A percentile compares a stretch with the other conserved stretches of the same genome.
Conservation (phyloP, 805 yeast genomes). For the Kodamaea sagamina region DNA sequence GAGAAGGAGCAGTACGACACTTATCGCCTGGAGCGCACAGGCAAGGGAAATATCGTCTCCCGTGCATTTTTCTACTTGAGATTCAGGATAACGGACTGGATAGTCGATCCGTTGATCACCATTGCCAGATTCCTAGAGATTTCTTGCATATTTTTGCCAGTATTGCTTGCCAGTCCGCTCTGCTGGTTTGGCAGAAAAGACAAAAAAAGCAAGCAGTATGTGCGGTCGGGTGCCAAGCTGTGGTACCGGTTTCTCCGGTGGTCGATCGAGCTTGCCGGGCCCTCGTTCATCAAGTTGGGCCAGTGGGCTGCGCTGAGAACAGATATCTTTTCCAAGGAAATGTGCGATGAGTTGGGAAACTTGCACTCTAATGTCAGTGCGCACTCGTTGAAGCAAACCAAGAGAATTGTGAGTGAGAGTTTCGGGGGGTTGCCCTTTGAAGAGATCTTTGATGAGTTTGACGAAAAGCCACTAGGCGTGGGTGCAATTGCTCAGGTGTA, state of each 20-base stretch:
- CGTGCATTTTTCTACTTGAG: conserved; percentile 41
- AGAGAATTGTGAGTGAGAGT: conserved; percentile 55
- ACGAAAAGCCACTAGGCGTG: conserved; percentile 82
- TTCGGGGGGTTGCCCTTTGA: conserved; percentile 56
- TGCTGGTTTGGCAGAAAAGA: conserved; percentile 53
- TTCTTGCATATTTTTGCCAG: conserved; percentile 66
- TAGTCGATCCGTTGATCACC: conserved; percentile 71
- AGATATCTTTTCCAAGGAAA: conserved; percentile 78
- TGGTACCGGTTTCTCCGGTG: conserved; percentile 72
- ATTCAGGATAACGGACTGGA: conserved; percentile 51
- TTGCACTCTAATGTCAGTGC: conserved; percentile 82
- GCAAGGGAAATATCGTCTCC: conserved; percentile 23
- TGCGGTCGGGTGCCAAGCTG: conserved; percentile 59
- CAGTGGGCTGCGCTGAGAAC: conserved; percentile 99
- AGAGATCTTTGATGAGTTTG: conserved; percentile 78
- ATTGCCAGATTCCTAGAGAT: conserved; percentile 69
- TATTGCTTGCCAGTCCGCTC: conserved; percentile 65
- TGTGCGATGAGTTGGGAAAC: conserved; percentile 74
- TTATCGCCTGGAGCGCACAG: conserved; percentile 31
- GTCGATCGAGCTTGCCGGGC: conserved; percentile 84
- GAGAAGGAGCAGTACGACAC: conserved; percentile 37
- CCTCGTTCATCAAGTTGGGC: conserved; percentile 87
- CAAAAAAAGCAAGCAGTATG: conserved; percentile 26
- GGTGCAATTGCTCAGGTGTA: conserved; percentile 99
- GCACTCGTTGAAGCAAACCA: conserved; percentile 67